phyloP scores from a whole-genome alignment of 2,329 filamentous ascomycete species.

The Xylariaceae sp. region DNA sequence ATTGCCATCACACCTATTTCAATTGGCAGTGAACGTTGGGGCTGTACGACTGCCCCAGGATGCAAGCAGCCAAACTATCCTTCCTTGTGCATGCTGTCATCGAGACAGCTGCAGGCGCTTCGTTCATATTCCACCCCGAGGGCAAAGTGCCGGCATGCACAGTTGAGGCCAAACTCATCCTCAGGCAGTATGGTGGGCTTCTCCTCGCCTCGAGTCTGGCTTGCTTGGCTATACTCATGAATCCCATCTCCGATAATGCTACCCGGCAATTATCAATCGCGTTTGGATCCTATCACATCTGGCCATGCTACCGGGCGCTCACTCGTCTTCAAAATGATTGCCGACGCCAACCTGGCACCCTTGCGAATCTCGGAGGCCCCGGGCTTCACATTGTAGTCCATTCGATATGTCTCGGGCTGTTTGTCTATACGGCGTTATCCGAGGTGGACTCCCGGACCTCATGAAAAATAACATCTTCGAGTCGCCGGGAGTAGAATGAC shows the following conservation, averaged over 20 bases:
- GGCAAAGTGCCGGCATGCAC: constrained; percentile 43
- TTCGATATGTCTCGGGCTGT: constrained; percentile 23
- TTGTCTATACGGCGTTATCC: background rate
- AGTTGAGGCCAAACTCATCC: constrained; percentile 39
- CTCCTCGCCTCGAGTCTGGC: constrained; percentile 45
- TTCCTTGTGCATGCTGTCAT: constrained; percentile 39
- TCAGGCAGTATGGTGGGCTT: constrained; percentile 48
- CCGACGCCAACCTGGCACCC: constrained; percentile 14
- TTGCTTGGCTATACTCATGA: constrained; percentile 36
- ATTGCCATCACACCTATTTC: too few species aligned
- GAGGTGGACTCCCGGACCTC: background rate
- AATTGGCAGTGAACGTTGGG: background rate
- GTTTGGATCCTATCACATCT: constrained; percentile 49
- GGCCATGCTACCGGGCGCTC: constrained; percentile 45
- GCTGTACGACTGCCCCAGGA: constrained; percentile 1
- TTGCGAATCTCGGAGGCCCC: constrained; percentile 44
- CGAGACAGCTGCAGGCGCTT: constrained; percentile 43
- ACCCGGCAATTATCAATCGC: constrained; percentile 37
- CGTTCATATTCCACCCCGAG: constrained; percentile 44
- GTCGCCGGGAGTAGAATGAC: too few species aligned
- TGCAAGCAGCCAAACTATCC: constrained; percentile 27
- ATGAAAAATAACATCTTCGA: background rate
- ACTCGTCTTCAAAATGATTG: constrained; percentile 30
- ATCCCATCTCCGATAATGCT: constrained; percentile 31
- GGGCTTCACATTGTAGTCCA: constrained; percentile 45